Conservation (phyloP, 2,329 filamentous ascomycete genomes). For the Fusarium aywerte region DNA sequence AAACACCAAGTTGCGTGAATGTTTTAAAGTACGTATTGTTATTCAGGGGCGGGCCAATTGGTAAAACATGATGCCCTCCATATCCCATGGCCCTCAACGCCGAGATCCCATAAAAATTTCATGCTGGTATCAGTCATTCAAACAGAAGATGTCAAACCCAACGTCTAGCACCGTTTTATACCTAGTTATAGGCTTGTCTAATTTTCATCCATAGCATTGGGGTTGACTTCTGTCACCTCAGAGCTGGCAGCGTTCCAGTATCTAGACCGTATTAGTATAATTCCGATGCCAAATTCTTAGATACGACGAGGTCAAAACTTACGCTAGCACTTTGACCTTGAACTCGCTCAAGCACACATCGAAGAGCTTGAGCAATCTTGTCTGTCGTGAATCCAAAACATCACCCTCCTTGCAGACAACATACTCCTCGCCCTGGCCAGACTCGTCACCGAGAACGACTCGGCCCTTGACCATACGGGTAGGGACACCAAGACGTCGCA, state of each 20-base stretch:
- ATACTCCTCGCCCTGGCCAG: constrained; percentile 69
- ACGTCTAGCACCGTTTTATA: constrained; percentile 42
- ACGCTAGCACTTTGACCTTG: constrained; percentile 80
- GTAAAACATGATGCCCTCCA: constrained; percentile 48
- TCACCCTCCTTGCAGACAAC: constrained; percentile 87
- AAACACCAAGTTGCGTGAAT: constrained; percentile 27
- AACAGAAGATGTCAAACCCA: constrained; percentile 46
- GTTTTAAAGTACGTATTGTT: constrained; percentile 39
- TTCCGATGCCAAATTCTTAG: background rate
- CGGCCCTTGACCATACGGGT: constrained; percentile 89
- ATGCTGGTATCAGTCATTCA: constrained; percentile 52
- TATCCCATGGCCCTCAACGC: constrained; percentile 51
- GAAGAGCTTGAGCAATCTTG: constrained; percentile 92
- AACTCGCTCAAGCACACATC: constrained; percentile 92
- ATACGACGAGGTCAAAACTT: constrained; percentile 50
- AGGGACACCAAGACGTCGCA: constrained; percentile 89
- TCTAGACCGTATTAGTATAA: constrained; percentile 48
- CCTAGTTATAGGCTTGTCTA: constrained; percentile 18
- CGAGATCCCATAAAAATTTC: constrained; percentile 48
- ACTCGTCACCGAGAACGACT: constrained; percentile 74
- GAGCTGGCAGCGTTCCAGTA: constrained; percentile 71
- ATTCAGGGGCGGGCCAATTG: constrained; percentile 44
- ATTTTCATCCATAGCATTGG: constrained; percentile 53
- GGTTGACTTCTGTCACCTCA: constrained; percentile 67
- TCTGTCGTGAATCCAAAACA: constrained; percentile 88